Evolutionary conservation across 768 basidiomycete genomes (phyloP).

Genomic region (Leccinellum rugosiceps): DNA sequence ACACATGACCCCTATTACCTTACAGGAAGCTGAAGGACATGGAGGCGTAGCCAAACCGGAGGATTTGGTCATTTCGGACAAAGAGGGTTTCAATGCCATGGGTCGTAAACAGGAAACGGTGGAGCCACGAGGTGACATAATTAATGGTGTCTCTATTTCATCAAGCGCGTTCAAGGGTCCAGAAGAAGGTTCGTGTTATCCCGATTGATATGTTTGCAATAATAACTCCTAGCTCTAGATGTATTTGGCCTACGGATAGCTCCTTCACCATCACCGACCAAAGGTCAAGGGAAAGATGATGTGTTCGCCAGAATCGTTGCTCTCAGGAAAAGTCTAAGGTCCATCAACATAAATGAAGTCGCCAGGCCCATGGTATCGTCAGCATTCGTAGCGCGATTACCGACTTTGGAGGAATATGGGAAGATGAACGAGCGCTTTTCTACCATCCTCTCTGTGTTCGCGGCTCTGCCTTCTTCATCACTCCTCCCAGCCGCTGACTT

Average conservation of each 20-base stretch:
- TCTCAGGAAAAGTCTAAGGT: constrained; percentile 58
- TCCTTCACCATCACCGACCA: constrained; percentile 32
- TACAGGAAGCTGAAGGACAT: constrained; percentile 1
- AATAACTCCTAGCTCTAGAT: constrained; percentile 38
- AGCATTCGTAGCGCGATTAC: constrained; percentile 43
- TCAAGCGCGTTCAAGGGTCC: neutral
- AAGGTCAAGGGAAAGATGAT: constrained; percentile 40
- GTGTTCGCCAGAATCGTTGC: constrained; percentile 49
- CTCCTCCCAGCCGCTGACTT: constrained; percentile 43
- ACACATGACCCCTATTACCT: neutral
- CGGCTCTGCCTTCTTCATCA: constrained; percentile 42
- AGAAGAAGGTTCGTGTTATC: constrained; percentile 25
- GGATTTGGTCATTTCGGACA: neutral
- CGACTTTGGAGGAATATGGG: constrained; percentile 46
- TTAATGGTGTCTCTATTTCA: neutral
- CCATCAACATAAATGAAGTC: constrained; percentile 56
- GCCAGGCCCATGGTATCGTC: constrained; percentile 40
- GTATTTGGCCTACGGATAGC: constrained; percentile 50
- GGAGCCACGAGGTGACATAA: neutral
- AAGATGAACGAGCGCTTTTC: constrained; percentile 47
- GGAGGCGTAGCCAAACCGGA: constrained; percentile 1
- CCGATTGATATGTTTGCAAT: neutral
- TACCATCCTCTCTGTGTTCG: constrained; percentile 42
- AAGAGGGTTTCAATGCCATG: neutral
- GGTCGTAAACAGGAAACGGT: constrained; percentile 1